These are phyloP conservation scores for Apiospora phragmitis DNA, from an alignment of 2,329 filamentous ascomycete species.

Conservation along the genomic window DNA sequence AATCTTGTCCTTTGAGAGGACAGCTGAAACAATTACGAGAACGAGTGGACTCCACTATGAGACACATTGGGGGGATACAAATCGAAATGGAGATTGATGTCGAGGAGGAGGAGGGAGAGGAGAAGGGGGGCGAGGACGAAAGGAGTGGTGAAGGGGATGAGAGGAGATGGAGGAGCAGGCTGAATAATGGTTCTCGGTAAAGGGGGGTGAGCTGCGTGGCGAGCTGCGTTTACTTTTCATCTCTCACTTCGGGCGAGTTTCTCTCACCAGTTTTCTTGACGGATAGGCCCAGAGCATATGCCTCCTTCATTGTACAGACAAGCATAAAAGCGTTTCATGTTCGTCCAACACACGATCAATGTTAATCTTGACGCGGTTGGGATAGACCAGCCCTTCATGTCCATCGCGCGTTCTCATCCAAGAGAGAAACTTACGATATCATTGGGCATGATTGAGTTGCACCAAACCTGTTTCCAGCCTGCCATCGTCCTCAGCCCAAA, in stretches of 20 bases:
- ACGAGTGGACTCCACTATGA: neutral
- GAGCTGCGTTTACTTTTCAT: too few relatives aligned
- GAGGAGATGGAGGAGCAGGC: neutral
- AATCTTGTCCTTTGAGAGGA: neutral
- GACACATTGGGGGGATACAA: neutral
- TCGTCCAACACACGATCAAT: too few relatives aligned
- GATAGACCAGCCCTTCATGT: neutral
- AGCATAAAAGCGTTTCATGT: too few relatives aligned
- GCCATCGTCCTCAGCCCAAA: neutral
- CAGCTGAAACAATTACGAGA: neutral
- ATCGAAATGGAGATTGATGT: neutral
- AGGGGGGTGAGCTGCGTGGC: neutral
- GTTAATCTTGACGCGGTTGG: too few relatives aligned
- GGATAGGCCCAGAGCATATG: too few relatives aligned
- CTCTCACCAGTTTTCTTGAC: too few relatives aligned
- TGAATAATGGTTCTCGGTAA: neutral
- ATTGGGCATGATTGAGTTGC: too few relatives aligned
- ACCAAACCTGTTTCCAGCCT: neutral
- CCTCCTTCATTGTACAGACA: too few relatives aligned
- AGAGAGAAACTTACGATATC: neutral
- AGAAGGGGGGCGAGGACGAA: too few relatives aligned
- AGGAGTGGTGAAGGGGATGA: too few relatives aligned
- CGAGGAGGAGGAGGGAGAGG: neutral
- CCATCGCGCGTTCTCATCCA: neutral
- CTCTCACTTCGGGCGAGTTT: too few relatives aligned